Conservation (phyloP, 225 moss, liverwort and hornwort species). For the Pleurozium schreberi region DNA sequence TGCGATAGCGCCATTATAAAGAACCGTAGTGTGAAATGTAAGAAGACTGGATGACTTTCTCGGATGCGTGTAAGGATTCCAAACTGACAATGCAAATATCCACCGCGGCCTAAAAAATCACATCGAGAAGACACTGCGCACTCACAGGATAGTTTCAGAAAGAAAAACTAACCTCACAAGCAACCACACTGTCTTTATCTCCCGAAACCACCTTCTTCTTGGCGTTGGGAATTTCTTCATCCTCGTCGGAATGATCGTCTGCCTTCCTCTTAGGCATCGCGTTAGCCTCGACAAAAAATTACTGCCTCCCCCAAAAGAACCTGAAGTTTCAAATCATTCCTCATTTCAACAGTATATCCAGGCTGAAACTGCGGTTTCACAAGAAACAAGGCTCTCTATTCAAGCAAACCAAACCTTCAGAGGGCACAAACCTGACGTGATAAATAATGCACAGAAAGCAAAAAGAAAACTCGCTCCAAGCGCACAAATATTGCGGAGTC, state of each 20-base stretch:
- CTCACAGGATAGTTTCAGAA: background rate
- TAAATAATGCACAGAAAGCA: background rate
- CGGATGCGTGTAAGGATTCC: background rate
- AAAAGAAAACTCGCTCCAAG: background rate
- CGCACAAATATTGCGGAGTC: background rate
- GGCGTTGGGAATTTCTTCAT: background rate
- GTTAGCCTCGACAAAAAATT: background rate
- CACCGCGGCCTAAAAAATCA: background rate
- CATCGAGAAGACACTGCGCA: background rate
- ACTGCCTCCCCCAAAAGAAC: background rate
- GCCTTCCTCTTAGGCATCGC: conserved; percentile 1
- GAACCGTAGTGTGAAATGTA: background rate
- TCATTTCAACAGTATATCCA: background rate
- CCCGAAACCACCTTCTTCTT: background rate
- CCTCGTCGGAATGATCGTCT: background rate
- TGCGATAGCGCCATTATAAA: background rate
- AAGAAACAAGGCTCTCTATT: background rate
- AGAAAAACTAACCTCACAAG: background rate
- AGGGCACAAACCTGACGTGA: background rate
- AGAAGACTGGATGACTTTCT: background rate
- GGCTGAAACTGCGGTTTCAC: background rate
- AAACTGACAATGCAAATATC: background rate
- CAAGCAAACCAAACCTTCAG: background rate
- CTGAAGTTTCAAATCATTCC: background rate
- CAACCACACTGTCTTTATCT: background rate